Conservation (phyloP, 768 basidiomycete species). For the Mycena amicta region DNA sequence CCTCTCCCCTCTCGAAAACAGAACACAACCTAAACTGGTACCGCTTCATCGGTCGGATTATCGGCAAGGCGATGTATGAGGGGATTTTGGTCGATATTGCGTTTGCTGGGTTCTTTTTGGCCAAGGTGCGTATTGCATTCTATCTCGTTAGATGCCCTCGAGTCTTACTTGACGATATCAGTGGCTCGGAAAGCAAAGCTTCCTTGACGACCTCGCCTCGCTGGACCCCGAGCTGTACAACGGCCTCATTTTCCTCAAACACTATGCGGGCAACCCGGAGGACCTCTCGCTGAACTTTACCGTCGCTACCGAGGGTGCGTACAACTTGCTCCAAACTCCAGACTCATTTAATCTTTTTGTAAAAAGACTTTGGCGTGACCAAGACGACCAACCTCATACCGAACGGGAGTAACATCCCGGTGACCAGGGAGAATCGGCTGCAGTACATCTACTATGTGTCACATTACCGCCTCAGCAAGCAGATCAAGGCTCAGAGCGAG, state of each 20-base stretch:
- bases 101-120: conserved; percentile 94
- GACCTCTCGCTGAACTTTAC: conserved; percentile 92
- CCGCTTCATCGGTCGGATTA: conserved; percentile 86
- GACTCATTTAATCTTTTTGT: too few relatives aligned
- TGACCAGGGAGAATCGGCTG: conserved; percentile 87
- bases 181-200: conserved; percentile 93
- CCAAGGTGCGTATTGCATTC: conserved; percentile 55
- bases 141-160: background rate
- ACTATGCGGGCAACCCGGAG: conserved; percentile 83
- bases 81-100: conserved; percentile 94
- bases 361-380: conserved; percentile 85
- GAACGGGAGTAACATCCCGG: conserved; percentile 78
- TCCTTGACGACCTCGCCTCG: conserved; percentile 89
- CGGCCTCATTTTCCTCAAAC: conserved; percentile 90
- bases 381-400: conserved; percentile 78
- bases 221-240: conserved; percentile 92
- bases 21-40: conserved; percentile 91
- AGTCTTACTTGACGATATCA: conserved; percentile 27
- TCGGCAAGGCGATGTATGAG: conserved; percentile 96
- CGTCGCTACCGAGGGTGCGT: conserved; percentile 78
- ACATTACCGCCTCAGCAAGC: conserved; percentile 84
- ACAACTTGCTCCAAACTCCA: too few relatives aligned
- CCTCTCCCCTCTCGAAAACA: conserved; percentile 34
- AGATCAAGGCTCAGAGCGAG: conserved; percentile 82
- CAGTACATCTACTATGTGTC: conserved; percentile 90